A percentile compares a stretch with the other conserved stretches of the same genome.
These are phyloP conservation scores for Penicillium cosmopolitanum DNA, from an alignment of 495 filamentous ascomycete genomes.

Conservation along the genomic window DNA sequence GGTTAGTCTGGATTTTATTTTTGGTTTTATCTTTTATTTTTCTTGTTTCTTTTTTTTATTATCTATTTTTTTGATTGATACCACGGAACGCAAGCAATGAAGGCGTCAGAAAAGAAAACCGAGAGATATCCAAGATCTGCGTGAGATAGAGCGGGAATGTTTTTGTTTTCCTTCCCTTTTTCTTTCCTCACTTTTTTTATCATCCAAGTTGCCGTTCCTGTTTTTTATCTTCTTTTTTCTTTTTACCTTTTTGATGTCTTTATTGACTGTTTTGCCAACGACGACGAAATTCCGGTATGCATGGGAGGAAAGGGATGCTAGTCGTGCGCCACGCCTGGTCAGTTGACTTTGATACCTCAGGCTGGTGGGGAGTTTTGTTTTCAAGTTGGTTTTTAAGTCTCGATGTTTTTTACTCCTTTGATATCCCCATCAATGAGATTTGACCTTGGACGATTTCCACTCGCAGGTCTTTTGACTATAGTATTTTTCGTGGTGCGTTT, in stretches of 20 bases:
- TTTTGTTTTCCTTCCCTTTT: constrained; percentile 11
- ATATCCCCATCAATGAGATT: constrained; percentile 33
- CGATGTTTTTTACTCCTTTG: constrained; percentile 23
- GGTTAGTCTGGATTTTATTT: constrained; percentile 6
- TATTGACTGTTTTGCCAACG: constrained; percentile 9
- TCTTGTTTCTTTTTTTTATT: constrained; percentile 14
- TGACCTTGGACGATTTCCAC: constrained; percentile 19
- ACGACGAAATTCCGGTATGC: constrained; percentile 13
- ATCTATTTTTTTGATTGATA: constrained; percentile 44
- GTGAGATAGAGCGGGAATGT: constrained; percentile 29
- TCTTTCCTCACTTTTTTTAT: constrained; percentile 13
- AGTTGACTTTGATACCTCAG: constrained; percentile 19
- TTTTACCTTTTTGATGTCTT: constrained; percentile 10
- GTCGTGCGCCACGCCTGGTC: constrained; percentile 1
- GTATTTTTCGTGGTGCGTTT: too few relatives aligned
- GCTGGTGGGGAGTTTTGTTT: constrained; percentile 10
- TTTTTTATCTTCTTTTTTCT: constrained; percentile 12
- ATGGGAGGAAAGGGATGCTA: constrained; percentile 17
- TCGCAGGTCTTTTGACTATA: neutral
- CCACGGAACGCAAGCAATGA: constrained; percentile 45
- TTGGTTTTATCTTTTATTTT: constrained; percentile 22
- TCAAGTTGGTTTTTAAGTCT: constrained; percentile 14
- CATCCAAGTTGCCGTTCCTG: constrained; percentile 6
- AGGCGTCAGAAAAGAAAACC: constrained; percentile 38
- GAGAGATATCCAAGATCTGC: constrained; percentile 41